Conservation (phyloP, 345 rosid species). For the Bruguiera parviflora region DNA sequence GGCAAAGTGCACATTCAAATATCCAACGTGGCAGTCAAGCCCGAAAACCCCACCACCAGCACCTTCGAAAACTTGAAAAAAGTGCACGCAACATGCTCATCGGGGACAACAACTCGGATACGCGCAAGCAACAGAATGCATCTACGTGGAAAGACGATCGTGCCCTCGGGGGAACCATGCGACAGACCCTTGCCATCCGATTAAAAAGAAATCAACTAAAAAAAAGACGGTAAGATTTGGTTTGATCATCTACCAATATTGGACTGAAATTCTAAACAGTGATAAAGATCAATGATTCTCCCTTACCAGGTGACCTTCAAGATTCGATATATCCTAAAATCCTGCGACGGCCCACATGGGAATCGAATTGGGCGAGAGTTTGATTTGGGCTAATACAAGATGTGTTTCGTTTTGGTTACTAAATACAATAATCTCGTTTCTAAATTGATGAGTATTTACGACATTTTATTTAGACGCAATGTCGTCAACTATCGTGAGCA, state of each 20-base stretch:
- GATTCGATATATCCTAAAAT: too few relatives aligned
- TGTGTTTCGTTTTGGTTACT: too few relatives aligned
- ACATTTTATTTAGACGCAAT: background rate
- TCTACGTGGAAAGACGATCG: conserved; percentile 4
- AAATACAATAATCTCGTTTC: too few relatives aligned
- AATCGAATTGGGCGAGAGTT: background rate
- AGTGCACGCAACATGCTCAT: conserved; percentile 11
- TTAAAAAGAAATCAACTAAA: too few relatives aligned
- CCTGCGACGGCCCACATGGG: background rate
- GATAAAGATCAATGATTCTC: too few relatives aligned
- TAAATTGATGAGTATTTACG: background rate
- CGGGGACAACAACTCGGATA: conserved; percentile 14
- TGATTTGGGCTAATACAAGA: too few relatives aligned
- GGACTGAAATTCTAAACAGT: too few relatives aligned
- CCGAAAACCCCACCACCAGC: background rate
- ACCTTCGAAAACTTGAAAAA: background rate
- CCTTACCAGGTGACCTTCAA: too few relatives aligned
- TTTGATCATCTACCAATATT: too few relatives aligned
- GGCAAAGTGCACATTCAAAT: background rate
- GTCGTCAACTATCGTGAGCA: too few relatives aligned
- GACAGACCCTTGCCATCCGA: too few relatives aligned
- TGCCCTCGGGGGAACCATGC: background rate
- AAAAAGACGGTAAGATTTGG: too few relatives aligned
- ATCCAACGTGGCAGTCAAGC: conserved; percentile 19
- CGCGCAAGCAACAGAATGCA: background rate